These are phyloP conservation scores for Scheffersomyces lignicola DNA, from an alignment of 1,139 yeast genomes.

Conservation along the genomic window DNA sequence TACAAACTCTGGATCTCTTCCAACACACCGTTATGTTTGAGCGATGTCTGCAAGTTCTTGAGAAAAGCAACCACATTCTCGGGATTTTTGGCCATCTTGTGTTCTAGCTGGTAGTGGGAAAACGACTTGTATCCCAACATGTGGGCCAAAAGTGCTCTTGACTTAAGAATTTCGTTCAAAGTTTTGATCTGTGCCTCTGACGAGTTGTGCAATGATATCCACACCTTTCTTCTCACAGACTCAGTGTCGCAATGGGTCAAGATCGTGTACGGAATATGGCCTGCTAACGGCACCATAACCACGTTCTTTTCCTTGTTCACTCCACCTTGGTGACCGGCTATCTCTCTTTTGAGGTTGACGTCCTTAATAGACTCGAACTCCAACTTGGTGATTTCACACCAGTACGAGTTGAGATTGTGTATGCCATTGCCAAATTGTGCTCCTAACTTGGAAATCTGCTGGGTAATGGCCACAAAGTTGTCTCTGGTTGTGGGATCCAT, in stretches of 20 bases:
- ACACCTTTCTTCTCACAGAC: conserved; percentile 61
- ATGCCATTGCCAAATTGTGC: conserved; percentile 71
- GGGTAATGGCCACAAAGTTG: conserved; percentile 76
- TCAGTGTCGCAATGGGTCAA: conserved; percentile 60
- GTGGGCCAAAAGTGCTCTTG: conserved; percentile 70
- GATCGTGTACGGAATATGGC: conserved; percentile 66
- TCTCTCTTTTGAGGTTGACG: conserved; percentile 23
- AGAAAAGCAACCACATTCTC: conserved; percentile 73
- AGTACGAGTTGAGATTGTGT: conserved; percentile 40
- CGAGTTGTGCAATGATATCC: conserved; percentile 72
- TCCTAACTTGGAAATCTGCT: conserved; percentile 78
- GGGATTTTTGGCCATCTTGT: conserved; percentile 88
- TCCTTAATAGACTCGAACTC: conserved; percentile 34
- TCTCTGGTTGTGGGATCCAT: conserved; percentile 69
- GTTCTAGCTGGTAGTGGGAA: conserved; percentile 80
- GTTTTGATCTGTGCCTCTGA: conserved; percentile 57
- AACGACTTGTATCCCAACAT: conserved; percentile 72
- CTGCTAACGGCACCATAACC: conserved; percentile 59
- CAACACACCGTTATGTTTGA: conserved; percentile 54
- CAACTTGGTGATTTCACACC: conserved; percentile 34
- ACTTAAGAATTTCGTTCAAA: conserved; percentile 58
- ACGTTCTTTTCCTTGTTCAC: conserved; percentile 14
- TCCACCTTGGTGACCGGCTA: conserved; percentile 26
- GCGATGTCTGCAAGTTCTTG: conserved; percentile 49
- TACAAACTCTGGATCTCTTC: conserved; percentile 46